phyloP scores from a whole-genome alignment of 2,329 filamentous ascomycete genomes.

The Phialophora macrospora region DNA sequence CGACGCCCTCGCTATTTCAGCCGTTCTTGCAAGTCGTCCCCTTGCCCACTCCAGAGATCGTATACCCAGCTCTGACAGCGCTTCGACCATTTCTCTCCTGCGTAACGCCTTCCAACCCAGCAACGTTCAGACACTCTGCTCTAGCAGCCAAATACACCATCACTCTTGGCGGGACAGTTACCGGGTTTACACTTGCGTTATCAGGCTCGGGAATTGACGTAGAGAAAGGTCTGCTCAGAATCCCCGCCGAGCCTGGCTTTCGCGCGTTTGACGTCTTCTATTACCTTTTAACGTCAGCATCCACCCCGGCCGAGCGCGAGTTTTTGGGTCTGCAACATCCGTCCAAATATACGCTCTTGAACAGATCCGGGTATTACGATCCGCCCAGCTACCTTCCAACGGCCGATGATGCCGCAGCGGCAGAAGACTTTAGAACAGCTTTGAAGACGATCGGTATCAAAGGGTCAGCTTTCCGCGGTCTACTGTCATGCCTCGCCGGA shows the following conservation, averaged over 20 bases:
- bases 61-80: conserved; percentile 79
- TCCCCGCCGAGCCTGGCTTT: conserved; percentile 79
- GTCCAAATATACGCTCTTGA: conserved; percentile 76
- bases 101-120: conserved; percentile 88
- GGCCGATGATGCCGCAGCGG: conserved; percentile 87
- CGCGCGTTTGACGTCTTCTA: conserved; percentile 98
- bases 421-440: conserved; percentile 87
- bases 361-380: conserved; percentile 80
- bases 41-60: conserved; percentile 72
- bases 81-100: conserved; percentile 85
- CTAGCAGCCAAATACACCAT: conserved; percentile 82
- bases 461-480: conserved; percentile 76
- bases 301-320: conserved; percentile 84
- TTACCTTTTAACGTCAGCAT: conserved; percentile 90
- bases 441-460: conserved; percentile 94
- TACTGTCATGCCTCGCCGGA: conserved; percentile 84
- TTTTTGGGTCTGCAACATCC: conserved; percentile 80
- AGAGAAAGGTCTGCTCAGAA: conserved; percentile 74
- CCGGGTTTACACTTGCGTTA: conserved; percentile 74
- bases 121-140: conserved; percentile 76
- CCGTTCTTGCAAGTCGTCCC: conserved; percentile 84
- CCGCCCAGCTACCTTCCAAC: conserved; percentile 89
- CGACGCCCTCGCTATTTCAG: conserved; percentile 79
- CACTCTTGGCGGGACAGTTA: conserved; percentile 77
- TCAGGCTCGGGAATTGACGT: conserved; percentile 90